These are phyloP conservation scores for Crithidia bombi DNA, from an alignment of 208 protist species.

Conservation along the genomic window DNA sequence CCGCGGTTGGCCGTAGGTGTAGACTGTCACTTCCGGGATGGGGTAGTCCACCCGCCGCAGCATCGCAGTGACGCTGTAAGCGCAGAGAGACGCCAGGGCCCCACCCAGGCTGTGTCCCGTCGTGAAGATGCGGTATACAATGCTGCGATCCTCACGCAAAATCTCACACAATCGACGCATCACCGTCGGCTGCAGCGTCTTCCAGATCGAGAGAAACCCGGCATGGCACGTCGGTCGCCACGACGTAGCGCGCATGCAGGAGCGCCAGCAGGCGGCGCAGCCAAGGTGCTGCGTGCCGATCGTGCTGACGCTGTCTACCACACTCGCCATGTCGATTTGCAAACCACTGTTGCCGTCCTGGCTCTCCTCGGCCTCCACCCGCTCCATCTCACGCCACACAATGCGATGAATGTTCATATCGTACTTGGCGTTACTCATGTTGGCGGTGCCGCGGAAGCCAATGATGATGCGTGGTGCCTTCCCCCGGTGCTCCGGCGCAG, in stretches of 20 bases:
- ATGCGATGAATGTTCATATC: slow-evolving; percentile 76
- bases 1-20: slow-evolving; percentile 91
- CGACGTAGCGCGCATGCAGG: slow-evolving; percentile 29
- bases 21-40: slow-evolving; percentile 80
- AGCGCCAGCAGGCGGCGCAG: slow-evolving; percentile 35
- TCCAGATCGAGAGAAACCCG: slow-evolving; percentile 88
- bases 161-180: slow-evolving; percentile 50
- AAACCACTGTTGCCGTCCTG: not conserved
- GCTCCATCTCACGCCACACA: slow-evolving; percentile 81
- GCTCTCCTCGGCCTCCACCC: slow-evolving; percentile 1
- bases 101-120: slow-evolving; percentile 92
- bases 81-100: slow-evolving; percentile 86
- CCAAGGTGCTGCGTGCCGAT: slow-evolving; percentile 31
- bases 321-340: slow-evolving; percentile 7
- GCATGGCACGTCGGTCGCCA: slow-evolving; percentile 77
- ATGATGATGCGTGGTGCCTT: slow-evolving; percentile 86
- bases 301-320: slow-evolving; percentile 21
- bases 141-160: slow-evolving; percentile 39
- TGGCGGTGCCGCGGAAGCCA: slow-evolving; percentile 87
- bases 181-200: slow-evolving; percentile 58
- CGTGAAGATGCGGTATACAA: slow-evolving; percentile 78
- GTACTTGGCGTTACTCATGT: slow-evolving; percentile 79
- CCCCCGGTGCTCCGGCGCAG: slow-evolving; percentile 38
- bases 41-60: slow-evolving; percentile 65
- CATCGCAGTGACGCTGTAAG: slow-evolving; percentile 72